Evolutionary conservation across 1,139 yeast species (phyloP), one percentile per base, ranked within the genome.

Genomic region (Zygoascus meyerae): DNA sequence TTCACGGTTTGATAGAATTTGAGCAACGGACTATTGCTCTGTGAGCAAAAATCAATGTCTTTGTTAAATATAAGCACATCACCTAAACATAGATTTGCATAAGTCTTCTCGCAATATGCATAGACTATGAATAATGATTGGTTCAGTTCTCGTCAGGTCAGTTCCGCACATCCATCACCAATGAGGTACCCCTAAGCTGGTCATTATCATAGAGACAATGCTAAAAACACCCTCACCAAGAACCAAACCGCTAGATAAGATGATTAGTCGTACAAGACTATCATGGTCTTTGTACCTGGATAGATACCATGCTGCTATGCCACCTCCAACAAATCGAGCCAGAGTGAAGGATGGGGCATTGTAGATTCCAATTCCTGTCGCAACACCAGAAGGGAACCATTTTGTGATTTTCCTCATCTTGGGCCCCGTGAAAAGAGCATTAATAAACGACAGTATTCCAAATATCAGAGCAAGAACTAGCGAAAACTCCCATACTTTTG

Each of bases 291-390:
- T 63, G 35, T 53, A 51, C 41, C 45, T 51, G 31, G 52, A 47
- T 18, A 48, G 30, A 57, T 59, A 61, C 44, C 56, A 53, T 12
- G 58, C 59, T 3, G 92, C 78, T 36, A 82, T 65, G n/a, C 84
- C 60, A 1, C 98, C 98, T 11, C 98, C 98, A 26, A 87, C 55
- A 60, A 92, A 90, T 57, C 98, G 73, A 0, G 97, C 97, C 37
- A 92, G 72, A 0, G 98, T 92, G 66, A 92, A 92, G 44, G 89
- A 83, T 2, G 97, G 97, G 0, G 94, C 77, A 62, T 92, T 92
- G 63, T 92, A 92, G 52, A 92, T 86, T 16, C 98, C 98, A 50
- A 92, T 84, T 1, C 98, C 98, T 10, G 89, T 96, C 0, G 98
- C 97, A 14, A 92, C 95, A 8, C 98, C 98, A 36, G 87, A 83